A percentile compares a stretch with the other conserved stretches of the same genome.
phyloP scores from a whole-genome alignment of 2,329 filamentous ascomycete genomes.

The Claviceps humidiphila region DNA sequence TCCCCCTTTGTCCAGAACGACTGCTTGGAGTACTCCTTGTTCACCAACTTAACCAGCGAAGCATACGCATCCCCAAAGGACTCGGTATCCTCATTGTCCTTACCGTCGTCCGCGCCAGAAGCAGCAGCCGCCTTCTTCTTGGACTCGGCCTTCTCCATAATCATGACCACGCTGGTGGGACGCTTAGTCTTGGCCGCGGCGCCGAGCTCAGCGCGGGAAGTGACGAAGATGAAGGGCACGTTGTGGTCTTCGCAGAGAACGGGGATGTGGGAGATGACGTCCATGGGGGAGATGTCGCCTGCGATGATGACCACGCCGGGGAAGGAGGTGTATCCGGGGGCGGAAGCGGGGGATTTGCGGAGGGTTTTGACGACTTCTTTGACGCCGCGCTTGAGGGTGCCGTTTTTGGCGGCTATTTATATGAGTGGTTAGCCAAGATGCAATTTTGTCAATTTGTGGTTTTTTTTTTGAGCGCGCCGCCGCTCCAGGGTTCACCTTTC shows the following conservation, averaged over 20 bases:
- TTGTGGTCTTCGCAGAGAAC: conserved; percentile 97
- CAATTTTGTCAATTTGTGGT: not conserved
- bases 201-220: conserved; percentile 83
- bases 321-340: conserved; percentile 48
- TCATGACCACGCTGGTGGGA: conserved; percentile 93
- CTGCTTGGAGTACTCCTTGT: conserved; percentile 52
- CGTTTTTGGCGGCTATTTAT: conserved; percentile 71
- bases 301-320: conserved; percentile 81
- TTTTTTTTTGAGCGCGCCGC: not conserved
- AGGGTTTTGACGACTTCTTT: conserved; percentile 99
- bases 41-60: conserved; percentile 50
- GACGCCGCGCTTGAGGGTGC: conserved; percentile 91
- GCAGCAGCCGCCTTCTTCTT: conserved; percentile 31
- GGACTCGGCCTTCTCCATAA: conserved; percentile 43
- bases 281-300: conserved; percentile 94
- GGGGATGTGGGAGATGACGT: conserved; percentile 96
- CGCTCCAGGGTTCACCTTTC: not conserved
- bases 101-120: conserved; percentile 24
- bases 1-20: conserved; percentile 33
- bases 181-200: conserved; percentile 90
- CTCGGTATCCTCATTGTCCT: conserved; percentile 35
- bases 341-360: conserved; percentile 69
- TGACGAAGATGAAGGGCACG: conserved; percentile 92
- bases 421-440: not conserved
- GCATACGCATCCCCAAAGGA: conserved; percentile 52